Percentiles rank a stretch among this genome's conserved stretches.
Evolutionary conservation across 352 stramenopile genomes (phyloP).

Genomic region (Globisporangium okanoganense): DNA sequence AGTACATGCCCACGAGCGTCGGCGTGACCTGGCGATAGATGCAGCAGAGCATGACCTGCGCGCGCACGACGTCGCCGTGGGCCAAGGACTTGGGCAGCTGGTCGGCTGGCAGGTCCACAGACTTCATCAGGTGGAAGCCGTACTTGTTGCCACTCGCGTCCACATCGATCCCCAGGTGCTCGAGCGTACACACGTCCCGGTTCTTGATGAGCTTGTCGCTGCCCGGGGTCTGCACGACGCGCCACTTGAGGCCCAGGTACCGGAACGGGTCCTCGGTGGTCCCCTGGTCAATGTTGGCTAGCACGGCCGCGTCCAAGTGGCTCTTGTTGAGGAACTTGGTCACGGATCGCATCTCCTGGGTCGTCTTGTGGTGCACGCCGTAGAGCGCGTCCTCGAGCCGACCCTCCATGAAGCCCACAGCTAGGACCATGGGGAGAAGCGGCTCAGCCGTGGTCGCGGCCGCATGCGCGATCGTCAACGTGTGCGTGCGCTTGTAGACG

Average conservation of each 20-base stretch:
- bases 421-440: neutral
- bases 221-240: constrained; percentile 19
- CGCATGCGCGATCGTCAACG: too few relatives aligned
- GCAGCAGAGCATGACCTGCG: constrained; percentile 12
- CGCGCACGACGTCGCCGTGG: constrained; percentile 3
- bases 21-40: constrained; percentile 13
- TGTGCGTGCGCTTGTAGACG: constrained; percentile 31
- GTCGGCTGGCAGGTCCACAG: constrained; percentile 1
- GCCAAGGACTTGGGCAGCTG: neutral
- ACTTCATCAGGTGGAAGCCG: constrained; percentile 24
- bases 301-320: constrained; percentile 33
- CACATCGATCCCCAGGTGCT: constrained; percentile 33
- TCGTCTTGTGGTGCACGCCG: constrained; percentile 43
- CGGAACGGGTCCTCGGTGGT: constrained; percentile 35
- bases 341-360: constrained; percentile 40
- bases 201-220: constrained; percentile 28
- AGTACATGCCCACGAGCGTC: constrained; percentile 8
- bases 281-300: constrained; percentile 35
- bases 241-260: constrained; percentile 52
- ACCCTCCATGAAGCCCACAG: constrained; percentile 34
- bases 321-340: constrained; percentile 35
- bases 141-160: constrained; percentile 32
- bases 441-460: too few relatives aligned
- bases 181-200: constrained; percentile 44
- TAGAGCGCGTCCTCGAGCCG: constrained; percentile 46